Evolutionary conservation across 139 green algal species (phyloP), one percentile per base, ranked within the genome.

Genomic region (Closterium sp.): DNA sequence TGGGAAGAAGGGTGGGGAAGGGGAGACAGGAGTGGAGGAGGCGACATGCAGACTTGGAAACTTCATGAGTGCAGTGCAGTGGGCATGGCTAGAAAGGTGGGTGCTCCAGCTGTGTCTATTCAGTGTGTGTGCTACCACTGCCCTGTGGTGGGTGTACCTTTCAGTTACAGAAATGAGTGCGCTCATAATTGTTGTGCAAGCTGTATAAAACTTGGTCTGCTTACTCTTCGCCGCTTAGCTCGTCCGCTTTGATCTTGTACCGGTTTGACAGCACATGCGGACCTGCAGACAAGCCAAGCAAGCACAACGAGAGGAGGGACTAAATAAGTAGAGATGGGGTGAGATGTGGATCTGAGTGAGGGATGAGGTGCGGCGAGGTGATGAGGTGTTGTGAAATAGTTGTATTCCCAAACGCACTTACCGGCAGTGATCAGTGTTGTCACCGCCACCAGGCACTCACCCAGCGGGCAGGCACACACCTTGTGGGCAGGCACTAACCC

Each of bases 221-320:
- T 86, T 21, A 86, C 83, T 86, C 83, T 86, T 86, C 83, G 83
- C 83, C 30, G 1, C 21, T 21, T 32, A 86, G 25, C 8, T 9
- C 31, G 30, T 32, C 83, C 10, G 83, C 83, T 33, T 21, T 88
- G 25, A 91, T 16, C 84, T 91, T 91, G 30, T 91, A 91, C 30
- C 88, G 88, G 6, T n/a, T 34, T 31, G 38, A 25, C 36, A 91
- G 7, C 25, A 91, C 88, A 9, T 91, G 34, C 5, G 88, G 66
- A 2, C 88, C 88, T 91, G 88, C 10, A 43, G 3, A 91, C 25
- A 23, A 87, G 25, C 3, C 64, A 25, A 88, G 84, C 38, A 91
- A 36, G 28, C 25, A 86, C 2, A 33, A 83, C 16, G 64, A 83
- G 64, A 83, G 10, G 64, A 83, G n/a, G n/a, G 64, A 83, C 16